Evolutionary conservation across 1,139 yeast genomes (phyloP), one percentile per base, ranked within the genome.

Genomic region (Casaregolazyma lundiana): DNA sequence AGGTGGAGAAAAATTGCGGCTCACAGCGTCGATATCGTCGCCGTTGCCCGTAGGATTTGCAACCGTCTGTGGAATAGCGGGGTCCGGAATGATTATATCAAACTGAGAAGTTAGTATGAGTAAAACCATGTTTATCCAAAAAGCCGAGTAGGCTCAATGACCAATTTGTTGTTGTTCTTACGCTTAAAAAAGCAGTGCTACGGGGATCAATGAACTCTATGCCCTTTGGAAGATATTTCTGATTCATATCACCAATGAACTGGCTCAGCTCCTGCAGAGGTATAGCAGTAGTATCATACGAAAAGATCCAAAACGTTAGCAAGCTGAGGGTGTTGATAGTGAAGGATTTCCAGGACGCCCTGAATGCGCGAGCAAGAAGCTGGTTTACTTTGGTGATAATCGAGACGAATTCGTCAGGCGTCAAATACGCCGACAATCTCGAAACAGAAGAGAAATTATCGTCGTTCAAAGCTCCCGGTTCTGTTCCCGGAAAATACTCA

Each of bases 111-210:
- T 32, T 45, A 36, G 36, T 26, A 34, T 26, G 30, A 20, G 20
- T 7, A 18, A n/a, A n/a, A n/a, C n/a, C 16, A 15, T 3, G 6
- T 6, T n/a, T n/a, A n/a, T n/a, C n/a, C n/a, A n/a, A n/a, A n/a
- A n/a, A n/a, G n/a, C n/a, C n/a, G n/a, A n/a, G n/a, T n/a, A n/a
- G n/a, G n/a, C n/a, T n/a, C n/a, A n/a, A n/a, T n/a, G n/a, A n/a
- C n/a, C n/a, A n/a, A n/a, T n/a, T n/a, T n/a, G n/a, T n/a, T n/a
- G n/a, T n/a, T n/a, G n/a, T n/a, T n/a, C 76, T 57, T 63, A 77
- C 72, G 2, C 88, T 81, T n/a, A 84, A 63, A 60, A 74, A 84
- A 0, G 82, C 94, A 11, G 80, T 72, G 41, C 70, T 56, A 38
- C 76, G 58, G 0, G 86, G 86, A 1, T 80, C 71, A 0, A 84